phyloP scores from a whole-genome alignment of 768 basidiomycete genomes.

The Phaeolepiota aurea region DNA sequence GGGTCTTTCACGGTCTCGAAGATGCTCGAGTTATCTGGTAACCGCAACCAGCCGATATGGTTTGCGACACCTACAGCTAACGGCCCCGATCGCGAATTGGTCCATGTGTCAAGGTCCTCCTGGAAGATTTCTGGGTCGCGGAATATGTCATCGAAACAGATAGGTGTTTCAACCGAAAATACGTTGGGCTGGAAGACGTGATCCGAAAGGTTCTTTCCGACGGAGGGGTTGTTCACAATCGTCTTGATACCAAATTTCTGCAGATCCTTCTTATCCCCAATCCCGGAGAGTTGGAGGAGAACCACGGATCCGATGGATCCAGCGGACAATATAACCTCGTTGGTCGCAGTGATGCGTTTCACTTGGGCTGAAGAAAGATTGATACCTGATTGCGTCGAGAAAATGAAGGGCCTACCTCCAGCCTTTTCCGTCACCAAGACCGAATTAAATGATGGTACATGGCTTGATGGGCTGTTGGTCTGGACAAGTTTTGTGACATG shows the following conservation, averaged over 20 bases:
- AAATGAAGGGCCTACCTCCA: not conserved
- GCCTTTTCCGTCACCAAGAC: not conserved
- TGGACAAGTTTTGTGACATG: conserved; percentile 13
- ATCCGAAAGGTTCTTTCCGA: conserved; percentile 15
- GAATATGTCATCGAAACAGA: conserved; percentile 3
- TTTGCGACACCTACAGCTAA: conserved; percentile 3
- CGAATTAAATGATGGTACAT: not conserved
- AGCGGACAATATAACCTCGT: conserved; percentile 1
- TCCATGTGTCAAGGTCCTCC: not conserved
- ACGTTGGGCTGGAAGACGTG: conserved; percentile 7
- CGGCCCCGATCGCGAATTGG: not conserved
- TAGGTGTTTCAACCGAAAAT: conserved; percentile 12
- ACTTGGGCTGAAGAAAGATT: not conserved
- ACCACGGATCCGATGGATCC: conserved; percentile 9
- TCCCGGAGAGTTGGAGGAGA: conserved; percentile 17
- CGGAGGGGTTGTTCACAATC: conserved; percentile 11
- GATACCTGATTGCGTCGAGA: too few species aligned
- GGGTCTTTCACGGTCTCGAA: not conserved
- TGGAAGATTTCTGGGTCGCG: not conserved
- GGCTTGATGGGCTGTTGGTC: not conserved
- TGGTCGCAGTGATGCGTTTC: not conserved
- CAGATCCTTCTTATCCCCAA: conserved; percentile 12
- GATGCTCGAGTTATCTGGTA: not conserved
- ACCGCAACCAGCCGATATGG: not conserved
- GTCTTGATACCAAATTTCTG: conserved; percentile 9